Percentiles rank a stretch among this genome's conserved stretches.
Evolutionary conservation across 2,329 filamentous ascomycete genomes (phyloP).

Genomic region (Botrytis cinerea): DNA sequence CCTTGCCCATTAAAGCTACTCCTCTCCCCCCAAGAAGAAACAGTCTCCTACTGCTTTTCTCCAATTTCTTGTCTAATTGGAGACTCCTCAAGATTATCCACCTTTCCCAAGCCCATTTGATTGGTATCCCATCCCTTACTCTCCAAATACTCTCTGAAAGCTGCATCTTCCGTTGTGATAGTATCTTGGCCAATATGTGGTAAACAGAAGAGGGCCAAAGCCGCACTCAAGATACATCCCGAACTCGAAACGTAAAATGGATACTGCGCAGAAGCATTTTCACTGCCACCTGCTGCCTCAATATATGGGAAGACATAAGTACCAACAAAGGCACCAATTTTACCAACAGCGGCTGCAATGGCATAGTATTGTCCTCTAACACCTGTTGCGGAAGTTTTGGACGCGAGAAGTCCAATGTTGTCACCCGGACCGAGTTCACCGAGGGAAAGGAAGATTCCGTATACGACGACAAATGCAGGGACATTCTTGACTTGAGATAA

Average conservation of each 20-base stretch:
- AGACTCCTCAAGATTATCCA: conserved; percentile 27
- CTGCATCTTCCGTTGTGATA: conserved; percentile 73
- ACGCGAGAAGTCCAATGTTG: conserved; percentile 85
- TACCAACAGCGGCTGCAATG: conserved; percentile 71
- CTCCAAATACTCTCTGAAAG: conserved; percentile 74
- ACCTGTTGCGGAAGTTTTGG: conserved; percentile 84
- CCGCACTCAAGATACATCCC: conserved; percentile 74
- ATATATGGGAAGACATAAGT: conserved; percentile 80
- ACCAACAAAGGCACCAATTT: conserved; percentile 82
- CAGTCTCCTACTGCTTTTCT: conserved; percentile 5
- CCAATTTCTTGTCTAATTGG: not conserved
- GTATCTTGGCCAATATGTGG: conserved; percentile 84
- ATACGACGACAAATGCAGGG: conserved; percentile 75
- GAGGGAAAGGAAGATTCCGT: conserved; percentile 74
- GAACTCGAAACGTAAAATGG: conserved; percentile 85
- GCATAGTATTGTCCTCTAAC: conserved; percentile 80
- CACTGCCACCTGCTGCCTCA: conserved; percentile 58
- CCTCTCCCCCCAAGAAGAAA: not conserved
- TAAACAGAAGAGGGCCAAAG: conserved; percentile 65
- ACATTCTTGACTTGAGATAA: conserved; percentile 69
- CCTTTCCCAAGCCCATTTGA: conserved; percentile 49
- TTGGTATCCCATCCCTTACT: conserved; percentile 74
- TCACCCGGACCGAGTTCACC: conserved; percentile 85
- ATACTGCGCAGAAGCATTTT: conserved; percentile 70
- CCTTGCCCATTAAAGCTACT: no score